Conservation (phyloP, 371 early-diverging fungal genomes). For the Mucor plumbeus region DNA sequence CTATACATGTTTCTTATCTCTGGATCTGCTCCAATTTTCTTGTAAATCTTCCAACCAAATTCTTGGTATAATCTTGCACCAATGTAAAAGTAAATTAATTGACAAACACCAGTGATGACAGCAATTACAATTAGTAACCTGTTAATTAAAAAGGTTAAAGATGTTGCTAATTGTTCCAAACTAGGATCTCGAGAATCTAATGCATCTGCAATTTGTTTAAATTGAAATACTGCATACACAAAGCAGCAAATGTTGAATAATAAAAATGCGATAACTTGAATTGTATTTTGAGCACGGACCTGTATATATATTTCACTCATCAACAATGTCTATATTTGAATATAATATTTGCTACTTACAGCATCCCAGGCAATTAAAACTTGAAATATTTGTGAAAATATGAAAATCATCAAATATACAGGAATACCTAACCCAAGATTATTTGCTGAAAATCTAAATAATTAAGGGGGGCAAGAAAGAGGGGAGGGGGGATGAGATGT, state of each 20-base stretch:
- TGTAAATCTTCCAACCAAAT: conserved; percentile 68
- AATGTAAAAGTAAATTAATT: conserved; percentile 45
- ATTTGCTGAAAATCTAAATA: conserved; percentile 26
- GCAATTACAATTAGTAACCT: conserved; percentile 47
- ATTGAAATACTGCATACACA: conserved; percentile 79
- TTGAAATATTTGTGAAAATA: conserved; percentile 75
- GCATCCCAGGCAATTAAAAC: conserved; percentile 78
- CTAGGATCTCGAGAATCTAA: conserved; percentile 16
- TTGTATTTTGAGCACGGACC: conserved; percentile 84
- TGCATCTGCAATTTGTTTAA: conserved; percentile 52
- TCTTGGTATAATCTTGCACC: conserved; percentile 75
- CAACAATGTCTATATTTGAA: neutral
- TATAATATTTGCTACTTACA: conserved; percentile 46
- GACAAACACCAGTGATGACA: conserved; percentile 52
- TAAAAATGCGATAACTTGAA: conserved; percentile 86
- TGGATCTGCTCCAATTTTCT: conserved; percentile 36
- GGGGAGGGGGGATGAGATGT: neutral
- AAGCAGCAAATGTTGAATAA: conserved; percentile 81
- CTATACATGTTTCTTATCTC: conserved; percentile 81
- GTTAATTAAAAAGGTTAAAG: conserved; percentile 27
- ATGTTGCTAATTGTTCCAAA: conserved; percentile 19
- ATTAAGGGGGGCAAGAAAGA: neutral
- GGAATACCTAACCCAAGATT: conserved; percentile 60
- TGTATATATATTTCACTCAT: conserved; percentile 24
- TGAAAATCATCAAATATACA: conserved; percentile 81